Evolutionary conservation across 1,139 yeast genomes (phyloP).

Genomic region (Suhomyces coccinellae): DNA sequence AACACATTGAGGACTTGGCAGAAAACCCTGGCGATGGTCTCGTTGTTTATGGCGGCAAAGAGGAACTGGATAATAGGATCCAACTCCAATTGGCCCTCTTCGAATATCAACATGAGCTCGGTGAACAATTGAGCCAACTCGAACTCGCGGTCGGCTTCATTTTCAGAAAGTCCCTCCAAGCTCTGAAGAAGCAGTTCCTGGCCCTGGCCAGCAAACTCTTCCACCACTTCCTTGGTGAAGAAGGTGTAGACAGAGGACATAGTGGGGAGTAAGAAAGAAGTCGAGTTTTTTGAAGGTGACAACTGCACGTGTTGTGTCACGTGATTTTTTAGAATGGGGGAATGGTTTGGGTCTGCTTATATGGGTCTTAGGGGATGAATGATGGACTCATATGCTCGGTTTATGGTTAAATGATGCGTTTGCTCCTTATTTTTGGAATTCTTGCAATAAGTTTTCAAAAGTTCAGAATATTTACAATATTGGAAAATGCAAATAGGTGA

Average conservation of each 20-base stretch:
- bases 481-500: no score
- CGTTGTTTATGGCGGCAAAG: slow-evolving; percentile 32
- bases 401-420: no score
- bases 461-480: no score
- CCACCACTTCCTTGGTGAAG: slow-evolving; percentile 31
- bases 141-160: slow-evolving; percentile 11
- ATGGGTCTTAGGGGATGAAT: no score
- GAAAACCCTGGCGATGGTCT: slow-evolving; percentile 38
- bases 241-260: slow-evolving; percentile 19
- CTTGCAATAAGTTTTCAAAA: no score
- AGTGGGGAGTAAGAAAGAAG: neutral
- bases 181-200: slow-evolving; percentile 31
- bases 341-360: no score
- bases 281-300: neutral
- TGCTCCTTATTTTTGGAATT: neutral
- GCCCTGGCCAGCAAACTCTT: slow-evolving; percentile 31
- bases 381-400: no score
- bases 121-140: slow-evolving; percentile 29
- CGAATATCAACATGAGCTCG: slow-evolving; percentile 36
- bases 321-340: neutral
- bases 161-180: slow-evolving; percentile 17
- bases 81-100: slow-evolving; percentile 26
- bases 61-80: slow-evolving; percentile 31
- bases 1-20: slow-evolving; percentile 49
- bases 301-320: neutral